Conservation (phyloP, 192 early-diverging fungal genomes). For the Lunasporangiospora selenospora region DNA sequence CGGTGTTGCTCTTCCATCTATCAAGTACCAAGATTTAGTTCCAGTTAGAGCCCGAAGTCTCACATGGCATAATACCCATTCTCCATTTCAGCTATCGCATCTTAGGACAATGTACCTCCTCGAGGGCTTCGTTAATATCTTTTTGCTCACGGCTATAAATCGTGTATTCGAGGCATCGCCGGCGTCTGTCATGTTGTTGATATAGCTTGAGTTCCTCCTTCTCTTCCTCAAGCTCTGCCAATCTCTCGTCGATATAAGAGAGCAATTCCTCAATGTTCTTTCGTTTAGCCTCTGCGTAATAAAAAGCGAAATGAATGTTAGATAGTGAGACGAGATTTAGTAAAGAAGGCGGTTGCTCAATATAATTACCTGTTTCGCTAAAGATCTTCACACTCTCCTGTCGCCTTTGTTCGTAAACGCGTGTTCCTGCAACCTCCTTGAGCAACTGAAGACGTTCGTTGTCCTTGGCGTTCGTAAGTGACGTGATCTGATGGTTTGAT, state of each 20-base stretch:
- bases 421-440: slow-evolving; percentile 98
- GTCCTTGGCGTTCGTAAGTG: slow-evolving; percentile 95
- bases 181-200: slow-evolving; percentile 84
- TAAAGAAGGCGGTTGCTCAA: background rate
- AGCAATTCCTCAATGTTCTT: slow-evolving; percentile 90
- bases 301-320: slow-evolving; percentile 6
- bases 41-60: slow-evolving; percentile 57
- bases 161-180: slow-evolving; percentile 91
- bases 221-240: slow-evolving; percentile 91
- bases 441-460: slow-evolving; percentile 86
- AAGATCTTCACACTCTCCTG: slow-evolving; percentile 91
- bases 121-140: slow-evolving; percentile 79
- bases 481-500: slow-evolving; percentile 70
- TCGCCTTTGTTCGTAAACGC: slow-evolving; percentile 93
- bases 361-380: slow-evolving; percentile 78
- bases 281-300: slow-evolving; percentile 70
- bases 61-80: slow-evolving; percentile 19
- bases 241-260: slow-evolving; percentile 85
- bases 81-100: background rate
- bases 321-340: background rate
- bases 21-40: slow-evolving; percentile 9
- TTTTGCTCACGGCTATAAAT: slow-evolving; percentile 90
- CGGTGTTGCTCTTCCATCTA: slow-evolving; percentile 51
- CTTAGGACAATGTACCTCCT: slow-evolving; percentile 53
- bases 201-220: slow-evolving; percentile 93